Evolutionary conservation across 805 yeast genomes (phyloP), one percentile per base, ranked within the genome.

Genomic region (Grigorovia humatica): DNA sequence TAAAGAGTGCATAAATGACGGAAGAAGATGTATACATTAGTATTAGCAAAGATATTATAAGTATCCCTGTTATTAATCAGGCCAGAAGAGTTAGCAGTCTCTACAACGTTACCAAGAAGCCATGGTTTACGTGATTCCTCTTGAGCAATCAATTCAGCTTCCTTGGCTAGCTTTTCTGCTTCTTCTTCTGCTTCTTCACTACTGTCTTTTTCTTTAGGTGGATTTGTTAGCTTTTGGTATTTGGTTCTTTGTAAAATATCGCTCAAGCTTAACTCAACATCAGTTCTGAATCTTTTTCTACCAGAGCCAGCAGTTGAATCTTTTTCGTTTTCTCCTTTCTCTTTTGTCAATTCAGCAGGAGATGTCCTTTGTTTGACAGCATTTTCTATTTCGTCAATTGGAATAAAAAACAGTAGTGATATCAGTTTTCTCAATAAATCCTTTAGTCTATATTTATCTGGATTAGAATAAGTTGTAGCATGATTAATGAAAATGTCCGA

Each of bases 11-110:
- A 81, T 65, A 90, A 73, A 59, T 85, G 85, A 59, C 99, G 86
- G 78, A 89, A 80, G 60, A 93, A 89, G 38, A 89, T 86, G 63
- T 93, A 93, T 42, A 90, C 79, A 52, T 90, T 82, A 4, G 96
- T 83, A 68, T 91, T 90, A 55, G 87, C 88, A 73, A 91, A 93
- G 60, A 90, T 67, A 65, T 89, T 90, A 73, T 72, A 88, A 47
- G 74, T 78, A 32, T 72, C 73, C 60, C 90, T 77, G 51, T 70
- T 56, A 13, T 55, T 47, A 38, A 69, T 67, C 23, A 57, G 48
- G 18, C 70, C 65, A 27, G 62, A 59, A 15, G 62, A 58, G 32
- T 61, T 64, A 1, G 65, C 64, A 23, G 63, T 67, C 23, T 66
- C 67, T 23, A 67, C 55, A 4, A 67, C 52, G 48, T 58, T 61